These are phyloP conservation scores for Microthlaspi erraticum DNA, from an alignment of 345 rosid species.

Conservation along the genomic window DNA sequence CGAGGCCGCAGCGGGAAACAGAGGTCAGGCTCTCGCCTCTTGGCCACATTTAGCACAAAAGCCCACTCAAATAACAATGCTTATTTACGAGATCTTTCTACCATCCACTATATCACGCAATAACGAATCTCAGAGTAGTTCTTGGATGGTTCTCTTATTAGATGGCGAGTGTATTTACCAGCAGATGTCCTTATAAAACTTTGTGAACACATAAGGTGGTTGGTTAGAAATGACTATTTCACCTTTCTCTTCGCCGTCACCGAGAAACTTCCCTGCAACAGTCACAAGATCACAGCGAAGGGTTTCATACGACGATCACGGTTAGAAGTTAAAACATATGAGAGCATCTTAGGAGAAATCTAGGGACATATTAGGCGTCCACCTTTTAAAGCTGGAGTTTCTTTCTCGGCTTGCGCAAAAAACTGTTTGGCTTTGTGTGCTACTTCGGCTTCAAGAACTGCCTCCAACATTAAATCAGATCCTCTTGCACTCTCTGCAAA, in stretches of 20 bases:
- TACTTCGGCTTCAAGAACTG: constrained; percentile 72
- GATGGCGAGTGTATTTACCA: too few species aligned
- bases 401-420: constrained; percentile 66
- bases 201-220: too few species aligned
- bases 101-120: too few species aligned
- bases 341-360: constrained; percentile 42
- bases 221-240: too few species aligned
- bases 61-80: too few species aligned
- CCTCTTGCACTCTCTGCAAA: constrained; percentile 55
- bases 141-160: too few species aligned
- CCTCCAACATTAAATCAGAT: constrained; percentile 70
- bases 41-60: too few species aligned
- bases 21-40: too few species aligned
- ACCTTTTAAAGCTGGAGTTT: constrained; percentile 47
- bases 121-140: too few species aligned
- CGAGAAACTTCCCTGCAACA: constrained; percentile 23
- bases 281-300: constrained; percentile 3
- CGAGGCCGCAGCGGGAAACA: too few species aligned
- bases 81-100: too few species aligned
- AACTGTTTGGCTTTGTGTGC: constrained; percentile 65
- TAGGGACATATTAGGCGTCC: constrained; percentile 5
- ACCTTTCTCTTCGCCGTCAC: constrained; percentile 2
- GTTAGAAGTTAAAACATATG: constrained; percentile 68
- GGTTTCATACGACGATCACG: constrained; percentile 45
- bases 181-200: too few species aligned